Evolutionary conservation across 257 asterid species (phyloP).

Genomic region (Solanum chaucha): DNA sequence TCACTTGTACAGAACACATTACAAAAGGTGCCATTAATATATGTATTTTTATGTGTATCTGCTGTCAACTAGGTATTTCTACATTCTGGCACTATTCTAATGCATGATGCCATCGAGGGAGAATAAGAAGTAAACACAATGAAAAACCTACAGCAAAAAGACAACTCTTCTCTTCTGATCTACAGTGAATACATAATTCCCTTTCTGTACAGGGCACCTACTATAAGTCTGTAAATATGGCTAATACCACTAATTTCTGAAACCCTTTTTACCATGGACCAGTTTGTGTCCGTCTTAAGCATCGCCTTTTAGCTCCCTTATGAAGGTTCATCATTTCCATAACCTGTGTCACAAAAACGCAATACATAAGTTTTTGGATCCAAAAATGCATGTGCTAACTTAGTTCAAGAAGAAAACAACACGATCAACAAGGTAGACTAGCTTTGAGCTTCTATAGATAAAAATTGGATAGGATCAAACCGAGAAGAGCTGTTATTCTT

Average conservation of each 20-base stretch:
- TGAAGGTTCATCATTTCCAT: conserved; percentile 57
- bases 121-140: not conserved
- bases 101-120: not conserved
- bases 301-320: conserved; percentile 43
- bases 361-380: not conserved
- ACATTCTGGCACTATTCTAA: not conserved
- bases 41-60: not conserved
- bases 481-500: not conserved
- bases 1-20: not conserved
- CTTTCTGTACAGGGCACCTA: not conserved
- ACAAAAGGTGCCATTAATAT: not conserved
- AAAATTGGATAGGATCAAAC: not conserved
- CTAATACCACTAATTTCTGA: not conserved
- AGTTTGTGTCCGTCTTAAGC: conserved; percentile 85
- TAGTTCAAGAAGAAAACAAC: not conserved
- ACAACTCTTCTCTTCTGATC: not conserved
- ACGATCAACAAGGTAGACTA: not conserved
- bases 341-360: conserved; percentile 26
- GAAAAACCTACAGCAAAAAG: not conserved
- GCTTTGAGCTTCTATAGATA: not conserved
- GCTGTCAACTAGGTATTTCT: not conserved
- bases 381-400: not conserved
- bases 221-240: not conserved
- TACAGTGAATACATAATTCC: not conserved
- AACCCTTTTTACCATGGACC: conserved; percentile 58